Conservation (phyloP, 2,329 filamentous ascomycete genomes). For the Thielaviopsis euricoi region DNA sequence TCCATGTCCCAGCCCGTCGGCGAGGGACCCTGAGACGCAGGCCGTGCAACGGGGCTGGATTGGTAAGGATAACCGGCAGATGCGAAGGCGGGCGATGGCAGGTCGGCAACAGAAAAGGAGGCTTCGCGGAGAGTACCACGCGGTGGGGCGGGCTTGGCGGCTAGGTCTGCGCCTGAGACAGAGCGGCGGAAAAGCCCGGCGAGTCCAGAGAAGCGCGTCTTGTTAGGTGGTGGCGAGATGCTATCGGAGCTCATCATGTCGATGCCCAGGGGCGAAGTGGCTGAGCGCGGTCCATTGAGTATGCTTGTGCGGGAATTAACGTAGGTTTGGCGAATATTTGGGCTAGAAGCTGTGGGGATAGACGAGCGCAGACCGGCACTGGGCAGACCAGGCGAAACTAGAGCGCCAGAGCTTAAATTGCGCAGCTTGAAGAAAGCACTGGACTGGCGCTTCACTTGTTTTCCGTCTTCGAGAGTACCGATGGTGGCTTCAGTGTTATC, state of each 20-base stretch:
- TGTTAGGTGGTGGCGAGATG: not conserved
- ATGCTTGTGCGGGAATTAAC: not conserved
- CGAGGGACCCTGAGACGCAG: not conserved
- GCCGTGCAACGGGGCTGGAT: slow-evolving; percentile 1
- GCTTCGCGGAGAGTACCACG: slow-evolving; percentile 4
- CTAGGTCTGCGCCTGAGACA: not conserved
- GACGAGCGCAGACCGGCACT: not conserved
- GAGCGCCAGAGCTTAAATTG: not conserved
- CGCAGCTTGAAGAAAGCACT: slow-evolving; percentile 3
- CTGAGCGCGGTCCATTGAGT: not conserved
- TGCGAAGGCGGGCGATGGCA: not conserved
- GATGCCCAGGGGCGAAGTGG: slow-evolving; percentile 4
- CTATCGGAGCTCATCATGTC: slow-evolving; percentile 8
- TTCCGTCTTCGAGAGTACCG: not conserved
- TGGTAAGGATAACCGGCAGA: not conserved
- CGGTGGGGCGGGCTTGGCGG: not conserved
- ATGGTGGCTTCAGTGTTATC: not conserved
- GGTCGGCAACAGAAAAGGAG: not conserved
- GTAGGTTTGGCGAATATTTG: not conserved
- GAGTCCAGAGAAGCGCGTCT: slow-evolving; percentile 5
- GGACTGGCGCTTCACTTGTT: not conserved
- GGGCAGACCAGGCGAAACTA: not conserved
- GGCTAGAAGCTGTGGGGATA: not conserved
- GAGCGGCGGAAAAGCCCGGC: slow-evolving; percentile 4
- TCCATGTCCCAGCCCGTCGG: slow-evolving; percentile 6